Evolutionary conservation across 2,329 filamentous ascomycete species (phyloP), one percentile per base, ranked within the genome.

Genomic region (Exophiala dermatitidis): DNA sequence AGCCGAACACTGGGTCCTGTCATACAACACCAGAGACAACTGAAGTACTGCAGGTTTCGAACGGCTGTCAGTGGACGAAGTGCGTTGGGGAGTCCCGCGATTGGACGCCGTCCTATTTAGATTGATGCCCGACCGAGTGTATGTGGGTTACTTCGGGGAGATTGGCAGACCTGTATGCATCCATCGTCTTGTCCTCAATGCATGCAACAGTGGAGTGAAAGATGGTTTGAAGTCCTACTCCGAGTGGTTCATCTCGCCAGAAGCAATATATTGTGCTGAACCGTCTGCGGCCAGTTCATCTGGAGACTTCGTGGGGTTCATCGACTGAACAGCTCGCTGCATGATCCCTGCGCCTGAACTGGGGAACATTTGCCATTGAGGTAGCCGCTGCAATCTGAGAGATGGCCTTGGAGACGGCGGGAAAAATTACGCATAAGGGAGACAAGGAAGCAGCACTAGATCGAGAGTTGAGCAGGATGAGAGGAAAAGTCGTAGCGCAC

Each of bases 21-120:
- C 56, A 55, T 52, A 56, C 56, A 58, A 52, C 56, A 53, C 46
- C 53, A 56, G 46, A 10, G n/a, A 42, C 12, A 52, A 56, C 41
- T 57, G 57, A 53, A 46, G 54, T 50, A 41, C 49, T 41, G 46
- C 50, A 47, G 44, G 40, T 29, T 19, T 19, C 48, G 40, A 51
- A 52, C 43, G 50, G 30, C 53, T 48, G 48, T 41, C 55, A 60
- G 53, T 52, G 55, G 49, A 45, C 43, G 46, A 53, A 53, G 53
- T 46, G 37, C 53, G 50, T 52, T 50, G 12, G 10, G 34, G 29
- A 32, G 33, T 7, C 36, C 44, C 36, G 28, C 53, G 49, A 61
- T 61, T 61, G 59, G 59, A 33, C 50, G 53, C 48, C 45, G 50
- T 53, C 45, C 48, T 41, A 52, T 43, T 42, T 53, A 44, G 50